Percentiles rank a stretch among this genome's conserved stretches.
These are phyloP conservation scores for Rhytidhysteron rufulum DNA, from an alignment of 2,329 filamentous ascomycete species.

Conservation along the genomic window DNA sequence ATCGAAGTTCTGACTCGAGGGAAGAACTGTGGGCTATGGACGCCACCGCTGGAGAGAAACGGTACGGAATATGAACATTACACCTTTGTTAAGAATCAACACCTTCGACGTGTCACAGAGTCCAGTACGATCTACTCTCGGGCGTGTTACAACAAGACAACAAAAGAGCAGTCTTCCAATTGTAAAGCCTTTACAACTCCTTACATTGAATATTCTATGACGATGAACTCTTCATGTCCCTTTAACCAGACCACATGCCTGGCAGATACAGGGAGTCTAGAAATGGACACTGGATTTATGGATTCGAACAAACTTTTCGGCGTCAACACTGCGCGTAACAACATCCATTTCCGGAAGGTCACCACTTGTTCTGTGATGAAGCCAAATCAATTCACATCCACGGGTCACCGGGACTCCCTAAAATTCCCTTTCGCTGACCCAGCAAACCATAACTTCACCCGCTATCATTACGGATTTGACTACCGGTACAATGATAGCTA, in stretches of 20 bases:
- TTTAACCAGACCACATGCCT: slow-evolving; percentile 5
- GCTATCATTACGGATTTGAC: neutral
- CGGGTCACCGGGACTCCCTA: neutral
- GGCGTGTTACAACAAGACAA: slow-evolving; percentile 7
- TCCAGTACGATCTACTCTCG: slow-evolving; percentile 7
- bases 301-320: slow-evolving; percentile 6
- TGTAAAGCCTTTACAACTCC: slow-evolving; percentile 6
- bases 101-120: slow-evolving; percentile 4
- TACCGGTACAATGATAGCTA: neutral
- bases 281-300: slow-evolving; percentile 8
- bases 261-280: neutral
- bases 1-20: slow-evolving; percentile 5
- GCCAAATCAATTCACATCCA: slow-evolving; percentile 5
- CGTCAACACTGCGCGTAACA: slow-evolving; percentile 3
- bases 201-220: slow-evolving; percentile 3
- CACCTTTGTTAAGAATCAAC: slow-evolving; percentile 5
- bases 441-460: neutral
- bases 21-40: slow-evolving; percentile 7
- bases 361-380: slow-evolving; percentile 6
- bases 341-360: slow-evolving; percentile 4
- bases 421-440: neutral
- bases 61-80: slow-evolving; percentile 1
- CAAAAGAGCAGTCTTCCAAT: neutral
- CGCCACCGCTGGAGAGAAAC: slow-evolving; percentile 1
- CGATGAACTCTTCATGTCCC: slow-evolving; percentile 3